These are phyloP conservation scores for Lotmaria passim DNA, from an alignment of 208 protist genomes.

Conservation along the genomic window DNA sequence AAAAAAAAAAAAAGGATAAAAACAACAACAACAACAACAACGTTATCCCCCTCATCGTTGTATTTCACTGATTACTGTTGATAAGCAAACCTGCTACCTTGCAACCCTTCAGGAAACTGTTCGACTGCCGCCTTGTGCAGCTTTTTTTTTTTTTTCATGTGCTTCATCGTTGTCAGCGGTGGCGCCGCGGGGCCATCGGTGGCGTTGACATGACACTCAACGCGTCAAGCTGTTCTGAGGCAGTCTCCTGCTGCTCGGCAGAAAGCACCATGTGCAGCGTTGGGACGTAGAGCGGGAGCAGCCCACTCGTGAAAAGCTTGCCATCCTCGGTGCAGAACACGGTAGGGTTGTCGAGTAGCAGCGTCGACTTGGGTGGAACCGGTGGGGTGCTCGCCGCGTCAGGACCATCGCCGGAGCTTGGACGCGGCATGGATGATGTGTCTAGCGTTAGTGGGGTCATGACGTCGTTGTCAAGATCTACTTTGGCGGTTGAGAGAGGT, in stretches of 20 bases:
- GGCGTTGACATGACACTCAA: slow-evolving; percentile 1
- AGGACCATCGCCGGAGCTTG: neutral
- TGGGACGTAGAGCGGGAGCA: slow-evolving; percentile 47
- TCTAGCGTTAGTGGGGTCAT: slow-evolving; percentile 57
- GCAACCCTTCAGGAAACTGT: slow-evolving; percentile 4
- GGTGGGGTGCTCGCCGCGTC: neutral
- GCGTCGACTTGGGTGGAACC: neutral
- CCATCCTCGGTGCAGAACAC: slow-evolving; percentile 40
- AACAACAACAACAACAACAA: slow-evolving; percentile 3
- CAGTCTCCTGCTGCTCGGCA: slow-evolving; percentile 25
- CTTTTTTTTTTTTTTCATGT: slow-evolving; percentile 44
- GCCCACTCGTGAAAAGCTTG: slow-evolving; percentile 25
- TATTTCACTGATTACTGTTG: neutral
- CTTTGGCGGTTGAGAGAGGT: neutral
- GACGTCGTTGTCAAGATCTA: slow-evolving; percentile 8
- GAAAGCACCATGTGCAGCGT: slow-evolving; percentile 26
- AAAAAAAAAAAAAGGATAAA: slow-evolving; percentile 19
- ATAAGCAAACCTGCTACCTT: slow-evolving; percentile 4
- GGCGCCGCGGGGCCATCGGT: slow-evolving; percentile 7
- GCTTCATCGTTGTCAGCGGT: slow-evolving; percentile 38
- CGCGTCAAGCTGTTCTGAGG: slow-evolving; percentile 9
- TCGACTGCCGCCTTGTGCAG: slow-evolving; percentile 11
- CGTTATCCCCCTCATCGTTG: neutral
- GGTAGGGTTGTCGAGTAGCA: slow-evolving; percentile 36
- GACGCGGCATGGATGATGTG: slow-evolving; percentile 14